These are phyloP conservation scores for Ogataea pignaliae DNA, from an alignment of 805 yeast genomes.

Conservation along the genomic window DNA sequence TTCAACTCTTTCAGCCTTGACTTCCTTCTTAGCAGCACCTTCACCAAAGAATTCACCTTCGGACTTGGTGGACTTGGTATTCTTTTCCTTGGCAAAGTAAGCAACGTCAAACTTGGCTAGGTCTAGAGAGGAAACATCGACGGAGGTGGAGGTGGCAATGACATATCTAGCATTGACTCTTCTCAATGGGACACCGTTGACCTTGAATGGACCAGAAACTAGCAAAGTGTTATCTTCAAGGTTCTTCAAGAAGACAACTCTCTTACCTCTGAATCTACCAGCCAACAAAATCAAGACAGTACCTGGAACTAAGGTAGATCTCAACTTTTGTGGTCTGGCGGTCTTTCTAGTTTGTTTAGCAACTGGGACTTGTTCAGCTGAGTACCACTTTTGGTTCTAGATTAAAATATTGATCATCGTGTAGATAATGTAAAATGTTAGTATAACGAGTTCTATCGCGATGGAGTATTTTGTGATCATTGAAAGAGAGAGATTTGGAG, in stretches of 20 bases:
- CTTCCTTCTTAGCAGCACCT: conserved; percentile 73
- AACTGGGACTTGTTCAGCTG: conserved; percentile 85
- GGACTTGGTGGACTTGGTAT: conserved; percentile 75
- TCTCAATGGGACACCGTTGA: conserved; percentile 99
- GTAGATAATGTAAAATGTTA: conserved; percentile 5
- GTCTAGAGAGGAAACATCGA: conserved; percentile 72
- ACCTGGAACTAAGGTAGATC: conserved; percentile 55
- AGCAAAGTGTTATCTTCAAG: conserved; percentile 97
- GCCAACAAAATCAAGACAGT: conserved; percentile 81
- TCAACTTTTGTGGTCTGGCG: conserved; percentile 88
- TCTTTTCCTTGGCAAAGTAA: conserved; percentile 95
- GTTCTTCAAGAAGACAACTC: conserved; percentile 96
- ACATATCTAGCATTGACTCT: conserved; percentile 99
- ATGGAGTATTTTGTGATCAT: background rate
- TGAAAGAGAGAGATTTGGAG: background rate
- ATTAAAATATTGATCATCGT: conserved; percentile 5
- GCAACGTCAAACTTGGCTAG: conserved; percentile 88
- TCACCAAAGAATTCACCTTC: conserved; percentile 91
- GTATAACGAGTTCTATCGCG: conserved; percentile 1
- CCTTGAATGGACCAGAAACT: conserved; percentile 98
- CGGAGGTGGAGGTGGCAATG: conserved; percentile 95
- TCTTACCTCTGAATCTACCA: conserved; percentile 99
- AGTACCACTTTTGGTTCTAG: conserved; percentile 85
- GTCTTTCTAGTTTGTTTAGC: conserved; percentile 89
- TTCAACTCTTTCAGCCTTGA: conserved; percentile 91